A percentile compares a stretch with the other conserved stretches of the same genome.
phyloP scores from a whole-genome alignment of 176 grass and related monocot species.

The Aegilops umbellulata region DNA sequence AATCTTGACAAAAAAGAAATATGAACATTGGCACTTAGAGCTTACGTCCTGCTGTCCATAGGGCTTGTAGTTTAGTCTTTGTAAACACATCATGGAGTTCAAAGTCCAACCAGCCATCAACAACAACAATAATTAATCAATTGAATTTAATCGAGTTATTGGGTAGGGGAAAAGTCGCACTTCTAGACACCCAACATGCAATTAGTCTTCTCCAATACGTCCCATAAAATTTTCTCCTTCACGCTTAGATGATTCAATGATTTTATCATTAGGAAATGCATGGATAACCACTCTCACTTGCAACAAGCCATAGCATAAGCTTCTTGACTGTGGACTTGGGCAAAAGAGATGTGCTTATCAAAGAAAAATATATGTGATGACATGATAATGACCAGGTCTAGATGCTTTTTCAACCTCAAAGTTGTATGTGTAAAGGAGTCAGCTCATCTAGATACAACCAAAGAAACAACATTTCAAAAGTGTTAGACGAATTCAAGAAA shows the following conservation, averaged over 20 bases:
- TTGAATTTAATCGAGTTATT: slow-evolving; percentile 11
- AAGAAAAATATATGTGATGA: no score
- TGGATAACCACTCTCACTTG: background rate
- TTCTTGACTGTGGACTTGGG: slow-evolving; percentile 1
- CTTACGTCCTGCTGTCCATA: background rate
- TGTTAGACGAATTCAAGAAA: background rate
- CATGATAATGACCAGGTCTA: slow-evolving; percentile 1
- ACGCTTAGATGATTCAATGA: background rate
- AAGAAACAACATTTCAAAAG: background rate
- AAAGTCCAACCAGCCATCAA: slow-evolving; percentile 27
- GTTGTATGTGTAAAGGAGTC: background rate
- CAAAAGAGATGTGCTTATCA: background rate
- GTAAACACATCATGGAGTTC: slow-evolving; percentile 25
- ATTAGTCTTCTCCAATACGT: slow-evolving; percentile 32
- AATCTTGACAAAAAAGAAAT: background rate
- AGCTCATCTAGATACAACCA: background rate
- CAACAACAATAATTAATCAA: background rate
- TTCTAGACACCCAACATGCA: slow-evolving; percentile 9
- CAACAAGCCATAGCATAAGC: background rate
- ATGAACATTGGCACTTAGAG: background rate
- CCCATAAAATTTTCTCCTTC: background rate
- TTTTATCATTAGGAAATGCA: background rate
- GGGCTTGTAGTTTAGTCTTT: slow-evolving; percentile 33
- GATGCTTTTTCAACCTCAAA: background rate
- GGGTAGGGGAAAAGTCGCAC: slow-evolving; percentile 23